Evolutionary conservation across 2,329 filamentous ascomycete genomes (phyloP), one percentile per base, ranked within the genome.

Genomic region (Colletotrichum orbiculare): DNA sequence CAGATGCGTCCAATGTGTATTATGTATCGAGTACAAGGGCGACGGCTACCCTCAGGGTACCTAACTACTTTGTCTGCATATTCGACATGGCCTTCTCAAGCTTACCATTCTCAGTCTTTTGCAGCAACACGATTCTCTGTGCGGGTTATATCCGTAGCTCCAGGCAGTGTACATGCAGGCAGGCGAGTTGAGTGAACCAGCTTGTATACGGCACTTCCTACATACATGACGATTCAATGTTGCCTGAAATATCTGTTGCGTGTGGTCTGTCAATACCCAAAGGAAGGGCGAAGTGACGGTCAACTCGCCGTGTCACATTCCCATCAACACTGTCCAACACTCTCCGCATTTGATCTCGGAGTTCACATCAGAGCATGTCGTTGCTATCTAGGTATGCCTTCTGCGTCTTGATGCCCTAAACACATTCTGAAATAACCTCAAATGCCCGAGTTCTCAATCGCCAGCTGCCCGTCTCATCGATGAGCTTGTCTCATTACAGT

Each of bases 171-270:
- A 25, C 25, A 25, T 25, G 25, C 25, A 25, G 3, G 25, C 25
- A 25, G 25, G 4, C 25, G 25, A 5, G 25, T 25, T 25, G 25
- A 25, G 25, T 25, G 25, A 25, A 25, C 25, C 25, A 25, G 25
- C 25, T 25, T 25, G 25, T 25, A 25, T 4, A 9, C 3, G 38
- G 38, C 38, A 13, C 38, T 8, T 3, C 42, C 39, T 55, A 41
- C 53, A 46, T 55, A 46, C 53, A 25, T 47, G 42, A 39, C 39
- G 43, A 48, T 41, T 56, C 53, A 54, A 45, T 56, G 34, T 17
- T 47, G 42, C 42, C 34, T 46, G 11, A 35, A 41, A 41, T 38
- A 38, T 7, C 48, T 8, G 47, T 13, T 34, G 13, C 41, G n/a
- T 46, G 12, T 46, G 41, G n/a, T 43, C 52, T 35, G 25, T 25